phyloP scores from a whole-genome alignment of 1,284 basidiomycete genomes.

The Polyporus tsugae region DNA sequence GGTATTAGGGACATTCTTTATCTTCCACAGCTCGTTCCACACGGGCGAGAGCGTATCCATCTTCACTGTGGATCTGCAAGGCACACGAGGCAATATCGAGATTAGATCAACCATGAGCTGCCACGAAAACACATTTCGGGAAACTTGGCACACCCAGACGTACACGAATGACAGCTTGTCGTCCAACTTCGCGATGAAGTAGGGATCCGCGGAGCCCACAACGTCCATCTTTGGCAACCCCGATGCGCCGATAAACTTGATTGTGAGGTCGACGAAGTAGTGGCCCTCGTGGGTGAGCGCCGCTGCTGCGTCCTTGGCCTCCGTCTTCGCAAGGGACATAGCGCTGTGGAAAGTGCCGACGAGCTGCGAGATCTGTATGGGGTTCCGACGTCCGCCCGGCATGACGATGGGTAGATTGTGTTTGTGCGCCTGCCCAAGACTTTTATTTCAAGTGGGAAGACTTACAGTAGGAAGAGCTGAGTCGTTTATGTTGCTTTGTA shows the following conservation, averaged over 20 bases:
- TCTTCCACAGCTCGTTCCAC: conserved; percentile 78
- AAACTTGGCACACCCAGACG: conserved; percentile 30
- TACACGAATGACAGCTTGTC: conserved; percentile 68
- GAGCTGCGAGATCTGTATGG: conserved; percentile 34
- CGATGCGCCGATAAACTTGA: conserved; percentile 76
- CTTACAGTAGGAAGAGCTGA: background rate
- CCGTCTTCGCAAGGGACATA: conserved; percentile 27
- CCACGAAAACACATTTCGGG: background rate
- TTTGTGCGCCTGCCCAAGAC: conserved; percentile 6
- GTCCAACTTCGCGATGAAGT: conserved; percentile 74
- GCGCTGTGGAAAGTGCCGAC: conserved; percentile 34
- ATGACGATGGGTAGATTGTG: conserved; percentile 7
- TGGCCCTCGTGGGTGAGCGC: conserved; percentile 24
- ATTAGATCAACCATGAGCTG: background rate
- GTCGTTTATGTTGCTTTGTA: background rate
- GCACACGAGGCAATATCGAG: background rate
- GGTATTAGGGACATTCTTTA: conserved; percentile 74
- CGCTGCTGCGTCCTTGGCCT: conserved; percentile 27
- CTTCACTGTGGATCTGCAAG: conserved; percentile 68
- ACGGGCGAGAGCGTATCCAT: conserved; percentile 64
- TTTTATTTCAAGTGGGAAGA: conserved; percentile 6
- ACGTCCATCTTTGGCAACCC: conserved; percentile 76
- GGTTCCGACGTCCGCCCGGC: conserved; percentile 32
- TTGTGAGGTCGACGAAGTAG: conserved; percentile 56
- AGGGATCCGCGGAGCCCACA: conserved; percentile 73